Conservation (phyloP, 2,329 filamentous ascomycete species). For the Trichoderma polysporum region DNA sequence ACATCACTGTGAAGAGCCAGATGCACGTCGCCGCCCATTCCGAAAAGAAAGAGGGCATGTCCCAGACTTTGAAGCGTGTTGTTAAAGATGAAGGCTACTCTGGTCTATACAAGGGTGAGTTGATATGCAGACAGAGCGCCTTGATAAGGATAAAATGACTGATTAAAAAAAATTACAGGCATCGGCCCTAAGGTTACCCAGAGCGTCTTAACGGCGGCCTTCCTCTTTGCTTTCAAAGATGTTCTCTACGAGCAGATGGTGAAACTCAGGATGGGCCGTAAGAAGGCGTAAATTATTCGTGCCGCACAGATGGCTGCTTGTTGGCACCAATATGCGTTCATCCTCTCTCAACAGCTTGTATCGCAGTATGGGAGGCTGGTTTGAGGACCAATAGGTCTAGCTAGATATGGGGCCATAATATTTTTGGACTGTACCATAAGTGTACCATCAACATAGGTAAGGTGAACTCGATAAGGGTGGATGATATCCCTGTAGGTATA, state of each 20-base stretch:
- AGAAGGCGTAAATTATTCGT: slow-evolving; percentile 23
- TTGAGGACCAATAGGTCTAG: too few species aligned
- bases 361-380: background rate
- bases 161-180: slow-evolving; percentile 50
- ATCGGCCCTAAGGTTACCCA: slow-evolving; percentile 96
- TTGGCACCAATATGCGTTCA: background rate
- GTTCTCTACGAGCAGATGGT: slow-evolving; percentile 84
- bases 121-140: background rate
- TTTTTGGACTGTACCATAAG: slow-evolving; percentile 2
- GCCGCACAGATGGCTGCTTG: background rate
- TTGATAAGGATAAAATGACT: slow-evolving; percentile 18
- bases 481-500: background rate
- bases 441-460: slow-evolving; percentile 7
- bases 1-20: slow-evolving; percentile 97
- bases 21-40: slow-evolving; percentile 87
- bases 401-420: background rate
- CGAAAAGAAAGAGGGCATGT: slow-evolving; percentile 77
- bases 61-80: slow-evolving; percentile 73
- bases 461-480: background rate
- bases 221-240: slow-evolving; percentile 98
- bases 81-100: slow-evolving; percentile 86
- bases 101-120: slow-evolving; percentile 83
- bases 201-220: slow-evolving; percentile 92
- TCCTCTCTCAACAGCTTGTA: slow-evolving; percentile 22
- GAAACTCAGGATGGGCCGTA: slow-evolving; percentile 56